Evolutionary conservation across 192 early-diverging fungal genomes (phyloP).

Genomic region (Coemansia sp.): DNA sequence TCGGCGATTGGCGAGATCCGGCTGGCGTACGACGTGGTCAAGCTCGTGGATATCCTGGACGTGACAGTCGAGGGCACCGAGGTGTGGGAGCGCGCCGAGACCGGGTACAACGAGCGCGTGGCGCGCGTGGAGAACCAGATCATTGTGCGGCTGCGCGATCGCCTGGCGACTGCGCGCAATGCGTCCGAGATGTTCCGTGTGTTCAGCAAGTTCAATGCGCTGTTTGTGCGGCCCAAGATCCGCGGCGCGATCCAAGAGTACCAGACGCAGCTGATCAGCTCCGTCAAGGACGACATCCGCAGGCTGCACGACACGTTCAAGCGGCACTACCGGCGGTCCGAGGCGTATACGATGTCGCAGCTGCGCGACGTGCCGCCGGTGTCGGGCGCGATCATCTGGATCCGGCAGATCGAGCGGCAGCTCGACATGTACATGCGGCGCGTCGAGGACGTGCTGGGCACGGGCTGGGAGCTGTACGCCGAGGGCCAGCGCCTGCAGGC

Average conservation of each 20-base stretch:
- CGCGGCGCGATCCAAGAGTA: slow-evolving; percentile 99
- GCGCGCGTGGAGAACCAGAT: slow-evolving; percentile 97
- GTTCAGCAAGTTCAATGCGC: slow-evolving; percentile 99
- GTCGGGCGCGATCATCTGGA: slow-evolving; percentile 95
- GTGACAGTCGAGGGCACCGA: slow-evolving; percentile 91
- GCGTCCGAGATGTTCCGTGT: slow-evolving; percentile 99
- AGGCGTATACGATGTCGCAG: slow-evolving; percentile 85
- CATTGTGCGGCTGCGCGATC: slow-evolving; percentile 88
- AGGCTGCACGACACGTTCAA: slow-evolving; percentile 97
- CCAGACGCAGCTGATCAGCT: slow-evolving; percentile 96
- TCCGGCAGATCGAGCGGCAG: slow-evolving; percentile 96
- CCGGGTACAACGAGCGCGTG: slow-evolving; percentile 91
- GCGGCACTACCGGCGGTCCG: slow-evolving; percentile 82
- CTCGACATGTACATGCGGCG: slow-evolving; percentile 93
- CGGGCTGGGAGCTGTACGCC: slow-evolving; percentile 95
- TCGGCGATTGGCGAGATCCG: slow-evolving; percentile 88
- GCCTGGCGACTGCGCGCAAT: slow-evolving; percentile 91
- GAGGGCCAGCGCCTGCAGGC: slow-evolving; percentile 92
- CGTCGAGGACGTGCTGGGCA: slow-evolving; percentile 97
- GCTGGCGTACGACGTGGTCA: slow-evolving; percentile 87
- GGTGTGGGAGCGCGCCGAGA: slow-evolving; percentile 88
- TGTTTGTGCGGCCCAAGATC: slow-evolving; percentile 99
- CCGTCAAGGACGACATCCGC: slow-evolving; percentile 97
- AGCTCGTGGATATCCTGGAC: slow-evolving; percentile 93
- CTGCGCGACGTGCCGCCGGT: slow-evolving; percentile 92